Base-by-base conservation (phyloP, 441 rosid species). In the Eutrema salsugineum region DNA sequence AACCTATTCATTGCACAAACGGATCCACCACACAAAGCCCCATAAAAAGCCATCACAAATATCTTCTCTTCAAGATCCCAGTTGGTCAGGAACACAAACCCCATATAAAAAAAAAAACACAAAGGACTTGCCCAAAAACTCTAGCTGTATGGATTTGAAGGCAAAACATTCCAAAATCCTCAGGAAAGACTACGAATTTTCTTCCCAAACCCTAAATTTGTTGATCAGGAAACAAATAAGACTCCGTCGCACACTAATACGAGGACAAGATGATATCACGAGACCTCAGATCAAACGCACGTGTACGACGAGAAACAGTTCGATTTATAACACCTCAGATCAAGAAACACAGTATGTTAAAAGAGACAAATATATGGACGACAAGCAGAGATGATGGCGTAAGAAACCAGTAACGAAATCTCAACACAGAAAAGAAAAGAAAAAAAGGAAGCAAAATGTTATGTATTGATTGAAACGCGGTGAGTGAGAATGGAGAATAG, bases 231-330 rank as follows among this genome's bases (percentile, higher is more conserved):
- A 72, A 48, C 5, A 50, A 43, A 43, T 16, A 50, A 40, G 3
- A 7, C 36, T 42, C 24, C 27, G 32, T 67, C 60, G 39, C 1
- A 73, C 47, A 32, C 32, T 32, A 36, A 20, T 8, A 53, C 50
- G 11, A 35, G 11, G 28, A 53, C 2, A 24, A 53, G 48, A 32
- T 42, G 27, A 68, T 16, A 42, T 42, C 49, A 67, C 38, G 22
- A 33, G 56, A 75, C 65, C 59, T 54, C 49, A 46, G 70, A 76
- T 55, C 61, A 69, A 69, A 55, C 14, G n/a, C 10, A 44, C 22
- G 8, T 27, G 67, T 39, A 48, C 38, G 63, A 70, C 1, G 36
- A 70, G 17, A 32, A 63, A 55, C 44, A 40, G 32, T 57, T 70
- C 32, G 58, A 58, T 36, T 36, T 1, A 27, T 9, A 58, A 49